Percentiles rank a stretch among this genome's conserved stretches.
These are phyloP conservation scores for Caloboletus firmus DNA, from an alignment of 1,284 basidiomycete genomes.

Conservation along the genomic window DNA sequence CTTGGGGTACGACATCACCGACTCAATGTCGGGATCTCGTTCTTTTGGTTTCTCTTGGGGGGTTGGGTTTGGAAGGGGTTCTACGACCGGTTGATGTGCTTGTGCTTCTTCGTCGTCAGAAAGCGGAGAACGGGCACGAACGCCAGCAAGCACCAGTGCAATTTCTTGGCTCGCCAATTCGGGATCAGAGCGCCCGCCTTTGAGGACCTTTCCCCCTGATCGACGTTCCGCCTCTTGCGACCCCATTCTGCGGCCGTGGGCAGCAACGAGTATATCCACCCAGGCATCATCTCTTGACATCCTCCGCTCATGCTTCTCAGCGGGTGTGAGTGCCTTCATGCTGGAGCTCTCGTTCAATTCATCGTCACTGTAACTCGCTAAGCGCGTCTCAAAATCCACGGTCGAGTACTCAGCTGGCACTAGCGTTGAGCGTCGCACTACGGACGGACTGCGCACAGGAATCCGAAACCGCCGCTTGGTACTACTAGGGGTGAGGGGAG, in stretches of 20 bases:
- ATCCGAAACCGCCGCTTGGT: conserved; percentile 55
- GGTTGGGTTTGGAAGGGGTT: conserved; percentile 4
- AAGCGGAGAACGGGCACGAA: conserved; percentile 53
- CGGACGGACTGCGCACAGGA: conserved; percentile 51
- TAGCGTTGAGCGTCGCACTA: conserved; percentile 47
- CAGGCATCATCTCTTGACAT: conserved; percentile 70
- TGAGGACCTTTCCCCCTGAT: conserved; percentile 31
- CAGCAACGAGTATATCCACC: conserved; percentile 83
- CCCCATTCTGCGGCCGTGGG: conserved; percentile 55
- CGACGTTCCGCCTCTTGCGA: conserved; percentile 56
- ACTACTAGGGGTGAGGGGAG: conserved; percentile 28
- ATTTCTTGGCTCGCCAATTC: conserved; percentile 72
- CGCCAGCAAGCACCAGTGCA: conserved; percentile 64
- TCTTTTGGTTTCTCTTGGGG: conserved; percentile 36
- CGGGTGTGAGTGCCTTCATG: conserved; percentile 25
- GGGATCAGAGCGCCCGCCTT: conserved; percentile 54
- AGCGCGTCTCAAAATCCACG: conserved; percentile 73
- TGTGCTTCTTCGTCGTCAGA: conserved; percentile 40
- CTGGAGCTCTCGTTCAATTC: conserved; percentile 42
- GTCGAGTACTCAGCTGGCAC: conserved; percentile 69
- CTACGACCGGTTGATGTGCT: conserved; percentile 4
- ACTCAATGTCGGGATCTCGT: conserved; percentile 35
- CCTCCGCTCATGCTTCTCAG: conserved; percentile 51
- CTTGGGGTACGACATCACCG: conserved; percentile 39
- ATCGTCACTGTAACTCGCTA: conserved; percentile 65